phyloP scores from a whole-genome alignment of 768 basidiomycete genomes.

The Pisolithus tinctorius region DNA sequence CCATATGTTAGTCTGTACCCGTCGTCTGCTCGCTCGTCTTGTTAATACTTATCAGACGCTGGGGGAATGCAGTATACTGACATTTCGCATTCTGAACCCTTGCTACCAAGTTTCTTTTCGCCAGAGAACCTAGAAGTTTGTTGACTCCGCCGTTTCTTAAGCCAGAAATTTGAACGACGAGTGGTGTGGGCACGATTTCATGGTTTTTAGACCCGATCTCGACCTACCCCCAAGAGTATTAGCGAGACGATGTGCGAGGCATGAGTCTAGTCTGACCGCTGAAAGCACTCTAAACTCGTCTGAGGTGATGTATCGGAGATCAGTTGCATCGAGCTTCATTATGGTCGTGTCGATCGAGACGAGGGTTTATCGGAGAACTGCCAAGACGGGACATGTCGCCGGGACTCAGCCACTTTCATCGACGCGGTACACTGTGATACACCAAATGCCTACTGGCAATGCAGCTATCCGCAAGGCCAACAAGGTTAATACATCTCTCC shows the following conservation, averaged over 20 bases:
- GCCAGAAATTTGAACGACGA: conserved; percentile 92
- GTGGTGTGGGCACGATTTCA: conserved; percentile 82
- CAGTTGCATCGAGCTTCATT: conserved; percentile 94
- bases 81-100: conserved; percentile 91
- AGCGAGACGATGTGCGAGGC: conserved; percentile 3
- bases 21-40: conserved; percentile 58
- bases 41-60: background rate
- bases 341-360: too few relatives aligned
- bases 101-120: conserved; percentile 86
- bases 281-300: conserved; percentile 96
- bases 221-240: conserved; percentile 44
- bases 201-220: conserved; percentile 99
- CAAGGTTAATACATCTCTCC: conserved; percentile 20
- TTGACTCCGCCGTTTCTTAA: conserved; percentile 89
- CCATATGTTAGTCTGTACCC: conserved; percentile 97
- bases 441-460: conserved; percentile 12
- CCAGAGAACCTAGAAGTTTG: conserved; percentile 83
- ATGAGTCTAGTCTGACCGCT: conserved; percentile 46
- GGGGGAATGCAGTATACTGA: conserved; percentile 26
- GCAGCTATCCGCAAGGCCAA: conserved; percentile 26
- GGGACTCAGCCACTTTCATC: too few relatives aligned
- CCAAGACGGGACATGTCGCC: too few relatives aligned
- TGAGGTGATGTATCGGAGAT: conserved; percentile 83
- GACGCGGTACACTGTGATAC: too few relatives aligned
- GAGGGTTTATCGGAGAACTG: too few relatives aligned